Evolutionary conservation across 139 green algal species (phyloP).

Genomic region (Micractinium conductrix): DNA sequence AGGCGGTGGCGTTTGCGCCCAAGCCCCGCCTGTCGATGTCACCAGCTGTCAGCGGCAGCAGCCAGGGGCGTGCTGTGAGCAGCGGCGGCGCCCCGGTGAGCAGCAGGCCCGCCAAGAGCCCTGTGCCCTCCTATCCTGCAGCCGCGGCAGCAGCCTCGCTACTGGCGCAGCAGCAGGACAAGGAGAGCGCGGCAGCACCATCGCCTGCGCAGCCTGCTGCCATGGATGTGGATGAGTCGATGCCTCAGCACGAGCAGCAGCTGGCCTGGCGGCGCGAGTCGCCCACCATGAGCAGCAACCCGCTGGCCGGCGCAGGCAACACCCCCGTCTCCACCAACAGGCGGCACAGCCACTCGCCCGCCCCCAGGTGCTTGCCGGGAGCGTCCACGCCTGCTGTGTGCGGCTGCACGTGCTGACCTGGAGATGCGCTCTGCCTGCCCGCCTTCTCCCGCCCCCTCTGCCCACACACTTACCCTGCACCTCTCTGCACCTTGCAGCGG

Average conservation of each 20-base stretch:
- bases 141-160: neutral
- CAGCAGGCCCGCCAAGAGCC: neutral
- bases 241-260: neutral
- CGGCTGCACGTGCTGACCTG: neutral
- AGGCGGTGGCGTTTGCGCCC: neutral
- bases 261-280: neutral
- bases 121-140: neutral
- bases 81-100: neutral
- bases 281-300: constrained; percentile 23
- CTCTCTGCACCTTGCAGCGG: constrained; percentile 1
- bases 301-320: constrained; percentile 1
- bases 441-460: neutral
- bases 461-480: no score
- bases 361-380: constrained; percentile 30
- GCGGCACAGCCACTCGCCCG: constrained; percentile 20
- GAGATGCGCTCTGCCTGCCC: neutral
- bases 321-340: neutral
- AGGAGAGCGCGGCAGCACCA: neutral
- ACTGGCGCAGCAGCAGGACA: neutral
- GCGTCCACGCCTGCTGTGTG: no score
- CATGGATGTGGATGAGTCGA: neutral
- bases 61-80: neutral
- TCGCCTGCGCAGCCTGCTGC: neutral
- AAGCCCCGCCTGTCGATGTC: neutral
- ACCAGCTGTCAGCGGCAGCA: neutral